A percentile compares a stretch with the other conserved stretches of the same genome.
Conservation (phyloP, 371 early-diverging fungal genomes). For the Saksenaea oblongispora region DNA sequence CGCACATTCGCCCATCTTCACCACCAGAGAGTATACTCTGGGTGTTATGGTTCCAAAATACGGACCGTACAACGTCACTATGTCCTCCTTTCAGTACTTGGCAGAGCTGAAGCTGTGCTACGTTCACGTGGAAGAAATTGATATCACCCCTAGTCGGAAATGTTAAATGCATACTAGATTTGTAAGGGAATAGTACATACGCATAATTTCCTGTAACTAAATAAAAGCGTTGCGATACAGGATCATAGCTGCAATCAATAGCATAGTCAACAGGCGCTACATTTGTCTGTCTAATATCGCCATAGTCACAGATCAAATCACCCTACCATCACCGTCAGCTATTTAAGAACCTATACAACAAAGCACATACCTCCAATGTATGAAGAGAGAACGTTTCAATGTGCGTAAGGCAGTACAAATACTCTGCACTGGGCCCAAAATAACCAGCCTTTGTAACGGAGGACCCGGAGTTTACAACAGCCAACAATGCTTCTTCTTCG, state of each 20-base stretch:
- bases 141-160: slow-evolving; percentile 60
- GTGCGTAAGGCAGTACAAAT: slow-evolving; percentile 83
- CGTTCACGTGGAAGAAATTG: slow-evolving; percentile 71
- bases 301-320: slow-evolving; percentile 70
- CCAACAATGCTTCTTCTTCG: slow-evolving; percentile 87
- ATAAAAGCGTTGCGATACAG: slow-evolving; percentile 68
- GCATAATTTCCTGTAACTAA: slow-evolving; percentile 78
- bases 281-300: slow-evolving; percentile 70
- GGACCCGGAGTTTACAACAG: slow-evolving; percentile 79
- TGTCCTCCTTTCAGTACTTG: slow-evolving; percentile 65
- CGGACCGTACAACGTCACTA: slow-evolving; percentile 70
- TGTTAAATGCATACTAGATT: neutral
- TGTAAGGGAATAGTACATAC: slow-evolving; percentile 43
- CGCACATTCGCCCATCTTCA: slow-evolving; percentile 72
- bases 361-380: slow-evolving; percentile 32
- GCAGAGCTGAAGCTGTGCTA: slow-evolving; percentile 68
- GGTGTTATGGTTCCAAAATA: slow-evolving; percentile 62
- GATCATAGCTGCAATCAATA: slow-evolving; percentile 82
- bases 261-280: slow-evolving; percentile 76
- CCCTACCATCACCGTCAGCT: slow-evolving; percentile 47
- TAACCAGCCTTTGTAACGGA: slow-evolving; percentile 83
- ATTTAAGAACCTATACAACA: neutral
- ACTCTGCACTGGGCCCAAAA: slow-evolving; percentile 88
- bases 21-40: slow-evolving; percentile 71
- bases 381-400: slow-evolving; percentile 86